Evolutionary conservation across 1,284 basidiomycete species (phyloP), one percentile per base, ranked within the genome.

Genomic region (Chalciporus sp.): DNA sequence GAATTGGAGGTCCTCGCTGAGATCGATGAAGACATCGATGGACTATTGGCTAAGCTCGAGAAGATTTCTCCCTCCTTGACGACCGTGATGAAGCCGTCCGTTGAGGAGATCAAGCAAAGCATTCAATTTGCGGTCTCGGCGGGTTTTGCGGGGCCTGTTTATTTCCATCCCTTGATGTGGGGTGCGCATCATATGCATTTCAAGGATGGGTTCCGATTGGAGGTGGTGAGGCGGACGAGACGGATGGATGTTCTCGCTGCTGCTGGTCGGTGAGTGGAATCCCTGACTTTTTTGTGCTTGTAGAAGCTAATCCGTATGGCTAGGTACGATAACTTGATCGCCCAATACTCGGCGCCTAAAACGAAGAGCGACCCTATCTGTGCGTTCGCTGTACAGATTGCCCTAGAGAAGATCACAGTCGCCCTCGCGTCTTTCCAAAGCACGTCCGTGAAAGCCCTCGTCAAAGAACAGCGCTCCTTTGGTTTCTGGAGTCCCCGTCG

Each of bases 401-500:
- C 86, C 2, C 74, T 94, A 3, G 90, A 94, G 63, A 91, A 90
- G 73, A 88, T 95, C 57, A 85, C 88, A 0, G 72, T 80, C 0
- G 81, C 84, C 7, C 76, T 95, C 0, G 88, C 88, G 0, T 77
- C 84, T 2, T 88, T 85, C 64, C 88, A 92, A 64, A 85, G 83
- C 48, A 78, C 84, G 0, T 85, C 87, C 2, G 80, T 90, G 26
- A 83, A 85, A 63, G 79, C 79, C 1, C 75, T 90, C 9, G 74
- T 90, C 49, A 92, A 90, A 65, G 89, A 93, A 65, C 82, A 87
- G 57, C 83, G 85, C 16, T 92, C 90, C 0, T 94, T 94, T 58
- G 92, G 92, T 0, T 90, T 85, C 59, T 94, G 90, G 88, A 91
- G 89, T 67, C 90, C 92, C 17, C 81, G 91, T 12, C 79, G 92